Evolutionary conservation across 805 yeast species (phyloP), one percentile per base, ranked within the genome.

Genomic region (Lipomyces spencermartinsiae): DNA sequence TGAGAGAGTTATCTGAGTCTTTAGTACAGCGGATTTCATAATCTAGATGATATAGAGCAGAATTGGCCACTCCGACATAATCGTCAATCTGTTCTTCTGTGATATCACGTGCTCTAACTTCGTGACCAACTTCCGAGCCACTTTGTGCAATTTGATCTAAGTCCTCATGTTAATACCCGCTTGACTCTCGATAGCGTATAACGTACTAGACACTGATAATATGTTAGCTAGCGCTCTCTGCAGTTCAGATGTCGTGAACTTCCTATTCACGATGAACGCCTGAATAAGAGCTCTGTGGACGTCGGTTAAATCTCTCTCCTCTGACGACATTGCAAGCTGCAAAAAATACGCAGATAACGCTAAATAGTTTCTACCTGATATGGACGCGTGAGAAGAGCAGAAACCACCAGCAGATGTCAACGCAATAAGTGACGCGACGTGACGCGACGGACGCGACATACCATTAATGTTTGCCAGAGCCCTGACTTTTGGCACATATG

Each of bases 261-360:
- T 59, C 19, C 71, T 65, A 9, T 59, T 61, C 19, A 63, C 67
- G 9, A 68, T 34, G 33, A 68, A 68, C 5, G 66, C 63, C 43
- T 68, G 71, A 14, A 68, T 57, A 19, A 68, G 56, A 22, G 68
- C 71, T 14, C 68, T 31, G 35, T 68, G 66, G 5, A 59, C 71
- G 39, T 68, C 68, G 3, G 66, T 61, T n/a, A 58, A 25, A 8
- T 25, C 35, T 22, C 12, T 35, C 57, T 8, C 57, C 62, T 14
- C 37, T 19, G 35, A n/a, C 4, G 55, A 59, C 49, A 49, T 43
- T 39, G 33, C n/a, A 37, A 14, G n/a, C 12, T 29, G 22, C 16
- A 25, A 39, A 25, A 6, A 3, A 16, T 43, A 16, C n/a, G 2
- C 49, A 43, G 25, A 43, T 9, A 19, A 43, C 4, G 49, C 10